Conservation (phyloP, 768 basidiomycete genomes). For the Baorangia bicolor region DNA sequence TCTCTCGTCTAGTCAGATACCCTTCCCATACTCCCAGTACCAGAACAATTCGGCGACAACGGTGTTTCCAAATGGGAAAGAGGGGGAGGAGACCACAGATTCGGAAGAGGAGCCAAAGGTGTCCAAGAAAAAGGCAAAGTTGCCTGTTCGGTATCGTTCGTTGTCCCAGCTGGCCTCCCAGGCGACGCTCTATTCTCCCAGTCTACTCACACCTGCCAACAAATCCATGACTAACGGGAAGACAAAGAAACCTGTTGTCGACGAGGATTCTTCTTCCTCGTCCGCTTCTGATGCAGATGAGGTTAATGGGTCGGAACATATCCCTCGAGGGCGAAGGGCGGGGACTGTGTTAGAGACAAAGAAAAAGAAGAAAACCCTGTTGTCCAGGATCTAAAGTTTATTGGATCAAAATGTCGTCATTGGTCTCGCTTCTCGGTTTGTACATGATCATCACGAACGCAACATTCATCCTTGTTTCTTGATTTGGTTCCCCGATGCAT, state of each 20-base stretch:
- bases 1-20: constrained; percentile 49
- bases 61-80: constrained; percentile 31
- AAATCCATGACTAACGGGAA: constrained; percentile 30
- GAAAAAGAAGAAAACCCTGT: constrained; percentile 28
- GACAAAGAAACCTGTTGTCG: constrained; percentile 15
- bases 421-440: background rate
- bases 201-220: constrained; percentile 32
- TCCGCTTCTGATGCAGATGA: constrained; percentile 43
- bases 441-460: background rate
- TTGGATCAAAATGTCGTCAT: background rate
- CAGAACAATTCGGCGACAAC: constrained; percentile 9
- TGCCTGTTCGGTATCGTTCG: constrained; percentile 36
- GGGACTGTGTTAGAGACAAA: constrained; percentile 35
- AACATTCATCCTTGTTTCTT: background rate
- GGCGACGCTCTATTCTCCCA: constrained; percentile 36
- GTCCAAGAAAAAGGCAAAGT: constrained; percentile 21
- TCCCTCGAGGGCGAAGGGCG: constrained; percentile 57
- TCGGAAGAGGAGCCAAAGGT: constrained; percentile 20
- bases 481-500: background rate
- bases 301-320: constrained; percentile 45
- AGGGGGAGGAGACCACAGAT: constrained; percentile 32
- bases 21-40: constrained; percentile 55
- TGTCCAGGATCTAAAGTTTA: constrained; percentile 2
- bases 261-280: constrained; percentile 32
- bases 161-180: constrained; percentile 52